Percentiles rank a stretch among this genome's conserved stretches.
These are phyloP conservation scores for Panellus pusillus DNA, from an alignment of 768 basidiomycete species.

Conservation along the genomic window DNA sequence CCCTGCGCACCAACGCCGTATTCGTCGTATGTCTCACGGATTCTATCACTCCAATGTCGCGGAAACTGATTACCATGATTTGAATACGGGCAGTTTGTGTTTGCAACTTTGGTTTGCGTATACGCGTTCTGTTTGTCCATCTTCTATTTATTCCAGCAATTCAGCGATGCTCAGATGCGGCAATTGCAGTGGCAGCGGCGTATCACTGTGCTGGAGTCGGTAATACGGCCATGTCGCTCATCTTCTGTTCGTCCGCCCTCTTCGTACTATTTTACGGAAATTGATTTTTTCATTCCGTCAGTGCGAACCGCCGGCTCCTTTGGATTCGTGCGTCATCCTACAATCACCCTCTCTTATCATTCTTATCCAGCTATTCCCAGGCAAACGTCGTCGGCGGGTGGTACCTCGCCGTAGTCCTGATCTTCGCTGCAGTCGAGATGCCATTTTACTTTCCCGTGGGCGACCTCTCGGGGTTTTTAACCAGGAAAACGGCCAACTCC, in stretches of 20 bases:
- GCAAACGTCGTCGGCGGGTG: conserved; percentile 12
- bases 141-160: not conserved
- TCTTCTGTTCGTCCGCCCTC: not conserved
- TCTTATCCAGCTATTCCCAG: not conserved
- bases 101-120: conserved; percentile 8
- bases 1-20: conserved; percentile 17
- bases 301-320: conserved; percentile 17
- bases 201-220: conserved; percentile 9
- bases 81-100: conserved; percentile 18
- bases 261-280: not conserved
- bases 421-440: conserved; percentile 19
- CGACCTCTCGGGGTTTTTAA: conserved; percentile 19
- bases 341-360: not conserved
- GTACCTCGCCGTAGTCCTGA: conserved; percentile 15
- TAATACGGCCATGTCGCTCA: conserved; percentile 6
- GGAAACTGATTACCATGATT: too few relatives aligned
- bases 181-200: not conserved
- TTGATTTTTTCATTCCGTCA: too few relatives aligned
- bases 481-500: not conserved
- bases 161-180: not conserved
- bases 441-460: conserved; percentile 15
- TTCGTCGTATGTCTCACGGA: too few relatives aligned
- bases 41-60: too few relatives aligned
- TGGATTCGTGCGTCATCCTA: conserved; percentile 12
- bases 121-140: conserved; percentile 11